Evolutionary conservation across 2,329 filamentous ascomycete species (phyloP), one percentile per base, ranked within the genome.

Genomic region (Scytalidium sp.): DNA sequence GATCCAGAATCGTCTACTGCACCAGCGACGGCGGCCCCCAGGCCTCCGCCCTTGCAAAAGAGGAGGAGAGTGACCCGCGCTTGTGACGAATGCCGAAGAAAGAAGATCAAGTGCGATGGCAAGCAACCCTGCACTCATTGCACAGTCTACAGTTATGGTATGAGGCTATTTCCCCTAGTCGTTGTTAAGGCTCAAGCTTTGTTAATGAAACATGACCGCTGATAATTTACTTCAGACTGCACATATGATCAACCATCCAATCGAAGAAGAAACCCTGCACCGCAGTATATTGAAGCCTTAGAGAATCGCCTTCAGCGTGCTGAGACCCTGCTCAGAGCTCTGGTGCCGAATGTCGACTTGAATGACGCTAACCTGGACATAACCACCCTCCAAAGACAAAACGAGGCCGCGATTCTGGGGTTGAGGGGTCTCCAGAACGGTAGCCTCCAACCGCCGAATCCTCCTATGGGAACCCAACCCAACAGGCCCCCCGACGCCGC

Each of bases 131-230:
- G 89, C 70, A 97, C 92, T 0, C 94, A 97, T 70, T 99, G 94
- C 69, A 96, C 92, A 10, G 91, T 97, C 45, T 99, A 99, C 70
- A 97, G 91, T 67, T 99, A 99, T 75, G 93, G 94, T 97, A 79
- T 65, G 79, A n/a, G 13, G 8, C 5, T 36, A n/a, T 10, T n/a
- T n/a, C 32, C 15, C 23, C 50, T 20, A 23, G 45, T 46, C 49
- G 46, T 49, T 23, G n/a, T n/a, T n/a, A n/a, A n/a, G n/a, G n/a
- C n/a, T n/a, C n/a, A n/a, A n/a, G n/a, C 22, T 17, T 41, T 10
- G 7, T 13, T n/a, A 41, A 8, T 10, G 41, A 19, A 20, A 9
- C 19, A 25, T 32, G 19, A 15, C 10, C n/a, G 13, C 17, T 27
- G 39, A 44, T 46, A 45, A 49, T 43, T 17, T 29, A 19, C 19